Percentiles rank a stretch among this genome's conserved stretches.
Evolutionary conservation across 768 basidiomycete genomes (phyloP).

Genomic region (Leccinum pellstonianum): DNA sequence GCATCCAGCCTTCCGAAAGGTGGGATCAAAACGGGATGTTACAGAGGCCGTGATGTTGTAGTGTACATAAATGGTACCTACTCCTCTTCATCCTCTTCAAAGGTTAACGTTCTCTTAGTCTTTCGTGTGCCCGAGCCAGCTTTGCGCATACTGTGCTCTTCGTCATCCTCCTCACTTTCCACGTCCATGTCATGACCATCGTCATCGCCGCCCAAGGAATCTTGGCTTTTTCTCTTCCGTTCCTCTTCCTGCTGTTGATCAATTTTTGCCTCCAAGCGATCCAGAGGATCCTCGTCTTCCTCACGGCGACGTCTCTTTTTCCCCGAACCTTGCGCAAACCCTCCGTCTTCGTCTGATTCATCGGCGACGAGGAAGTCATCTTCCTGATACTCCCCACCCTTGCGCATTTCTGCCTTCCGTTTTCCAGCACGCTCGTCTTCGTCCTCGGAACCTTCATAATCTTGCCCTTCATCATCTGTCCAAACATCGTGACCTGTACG

Average conservation of each 20-base stretch:
- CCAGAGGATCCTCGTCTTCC: constrained; percentile 58
- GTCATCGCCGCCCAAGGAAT: constrained; percentile 31
- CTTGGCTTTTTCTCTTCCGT: constrained; percentile 41
- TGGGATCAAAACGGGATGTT: constrained; percentile 60
- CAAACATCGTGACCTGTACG: constrained; percentile 48
- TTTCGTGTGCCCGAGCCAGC: constrained; percentile 53
- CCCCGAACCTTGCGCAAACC: constrained; percentile 33
- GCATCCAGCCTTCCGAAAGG: constrained; percentile 60
- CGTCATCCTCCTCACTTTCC: constrained; percentile 71
- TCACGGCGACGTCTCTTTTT: constrained; percentile 41
- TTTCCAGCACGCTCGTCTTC: constrained; percentile 50
- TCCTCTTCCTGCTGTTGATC: constrained; percentile 53
- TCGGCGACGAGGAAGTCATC: constrained; percentile 87
- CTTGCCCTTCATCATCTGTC: constrained; percentile 69
- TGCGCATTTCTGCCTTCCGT: constrained; percentile 47
- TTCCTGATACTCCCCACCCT: constrained; percentile 72
- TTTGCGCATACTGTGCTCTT: constrained; percentile 65
- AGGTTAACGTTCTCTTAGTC: constrained; percentile 48
- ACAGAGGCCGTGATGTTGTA: constrained; percentile 24
- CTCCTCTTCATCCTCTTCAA: constrained; percentile 58
- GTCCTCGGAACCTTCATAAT: constrained; percentile 57
- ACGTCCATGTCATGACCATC: constrained; percentile 63
- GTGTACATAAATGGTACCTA: constrained; percentile 16
- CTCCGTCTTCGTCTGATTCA: constrained; percentile 63
- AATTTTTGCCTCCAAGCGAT: constrained; percentile 70